A percentile compares a stretch with the other conserved stretches of the same genome.
These are phyloP conservation scores for Taxillus chinensis DNA, from an alignment of 164 flowering plant species.

Conservation along the genomic window DNA sequence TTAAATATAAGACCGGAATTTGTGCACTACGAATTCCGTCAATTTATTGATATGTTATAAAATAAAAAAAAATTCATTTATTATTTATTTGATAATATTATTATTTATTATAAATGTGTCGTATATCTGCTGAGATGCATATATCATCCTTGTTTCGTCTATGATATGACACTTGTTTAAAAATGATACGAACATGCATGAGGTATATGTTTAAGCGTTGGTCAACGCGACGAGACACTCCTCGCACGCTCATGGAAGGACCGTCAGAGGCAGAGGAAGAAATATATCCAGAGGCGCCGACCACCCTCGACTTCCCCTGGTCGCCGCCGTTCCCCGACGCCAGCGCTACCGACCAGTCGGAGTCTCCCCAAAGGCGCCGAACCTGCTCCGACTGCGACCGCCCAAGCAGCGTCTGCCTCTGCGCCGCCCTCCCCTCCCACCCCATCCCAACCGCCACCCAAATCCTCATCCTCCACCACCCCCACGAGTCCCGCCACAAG, in stretches of 20 bases:
- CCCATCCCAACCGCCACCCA: slow-evolving; percentile 49
- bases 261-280: neutral
- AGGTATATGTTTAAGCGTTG: too few relatives aligned
- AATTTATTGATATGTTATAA: too few relatives aligned
- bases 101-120: too few relatives aligned
- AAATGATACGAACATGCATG: too few relatives aligned
- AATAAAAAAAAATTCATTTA: too few relatives aligned
- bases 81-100: too few relatives aligned
- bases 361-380: slow-evolving; percentile 19
- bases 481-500: slow-evolving; percentile 75
- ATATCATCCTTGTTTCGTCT: too few relatives aligned
- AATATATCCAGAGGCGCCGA: slow-evolving; percentile 2
- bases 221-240: too few relatives aligned
- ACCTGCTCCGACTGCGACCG: slow-evolving; percentile 50
- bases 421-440: slow-evolving; percentile 43
- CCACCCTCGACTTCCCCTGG: neutral
- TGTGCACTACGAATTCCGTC: too few relatives aligned
- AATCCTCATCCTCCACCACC: slow-evolving; percentile 77
- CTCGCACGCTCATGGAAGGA: neutral
- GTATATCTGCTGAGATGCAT: too few relatives aligned
- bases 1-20: too few relatives aligned
- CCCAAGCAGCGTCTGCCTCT: slow-evolving; percentile 68
- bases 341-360: neutral
- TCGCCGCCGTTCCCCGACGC: slow-evolving; percentile 1
- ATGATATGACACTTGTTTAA: too few relatives aligned